Base-by-base conservation (phyloP, 345 rosid genomes). In the Boechera retrofracta region DNA sequence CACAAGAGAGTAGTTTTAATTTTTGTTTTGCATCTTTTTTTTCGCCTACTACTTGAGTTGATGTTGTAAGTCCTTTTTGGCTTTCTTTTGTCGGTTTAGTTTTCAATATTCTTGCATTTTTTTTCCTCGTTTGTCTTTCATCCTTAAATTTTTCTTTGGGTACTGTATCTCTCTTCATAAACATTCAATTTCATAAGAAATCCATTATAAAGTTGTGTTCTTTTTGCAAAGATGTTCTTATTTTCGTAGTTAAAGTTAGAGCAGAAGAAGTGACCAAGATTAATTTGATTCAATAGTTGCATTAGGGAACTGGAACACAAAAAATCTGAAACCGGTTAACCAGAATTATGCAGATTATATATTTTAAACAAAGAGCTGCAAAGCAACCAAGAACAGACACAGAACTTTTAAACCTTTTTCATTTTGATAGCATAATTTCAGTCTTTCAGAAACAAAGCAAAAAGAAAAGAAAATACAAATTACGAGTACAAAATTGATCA, bases 131-230 rank as follows among this genome's bases (percentile, higher is more conserved):
- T 76, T 35, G 68, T 62, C 64, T 64, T 77, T 21, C 48, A 58
- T 58, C 49, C 48, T 72, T 48, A 16, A 15, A 39, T 53, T 9
- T 41, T 47, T 51, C 69, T 45, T 35, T 61, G 47, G 69, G 24
- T 73, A 61, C 35, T 73, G 69, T 64, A 28, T 26, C 72, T 47
- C 56, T 21, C 56, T 21, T 71, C 64, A 67, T 59, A 73, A 65
- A 68, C 74, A 79, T 61, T 73, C 66, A 79, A 53, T 73, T 73
- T 73, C 61, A 79, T 67, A 73, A 72, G 39, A 67, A 66, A 10
- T 51, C 58, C 51, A 31, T 56, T 29, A 65, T 72, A 77, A 65
- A 77, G 68, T 48, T 72, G 77, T 64, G 61, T 26, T 69, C 64
- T 44, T 61, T 29, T 4, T 2, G 6, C 49, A 33, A 33, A 69